Evolutionary conservation across 805 yeast genomes (phyloP), one percentile per base, ranked within the genome.

Genomic region (Zygosaccharomyces siamensis): DNA sequence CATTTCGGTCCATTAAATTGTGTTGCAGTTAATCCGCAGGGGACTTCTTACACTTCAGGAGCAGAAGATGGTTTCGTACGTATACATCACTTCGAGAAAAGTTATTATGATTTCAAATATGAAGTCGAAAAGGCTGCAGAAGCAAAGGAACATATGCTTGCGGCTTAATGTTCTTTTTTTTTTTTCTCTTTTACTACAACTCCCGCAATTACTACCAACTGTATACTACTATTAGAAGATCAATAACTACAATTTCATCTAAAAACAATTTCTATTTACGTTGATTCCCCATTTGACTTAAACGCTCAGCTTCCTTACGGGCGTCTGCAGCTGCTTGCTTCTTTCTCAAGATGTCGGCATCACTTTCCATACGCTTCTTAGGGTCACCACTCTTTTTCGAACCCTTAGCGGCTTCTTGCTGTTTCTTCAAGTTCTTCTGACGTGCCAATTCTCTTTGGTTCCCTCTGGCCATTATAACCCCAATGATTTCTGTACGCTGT

Each of bases 31-130:
- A 96, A 89, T 70, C 99, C 99, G 49, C 84, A 83, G 61, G 99
- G 98, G 48, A 80, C 85, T 30, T 84, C 92, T 43, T 93, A 86
- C 68, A 90, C 95, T n/a, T 84, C 95, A 50, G 99, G 99, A 44
- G 96, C 97, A 66, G 99, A 93, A 77, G 99, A 93, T 75, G 99
- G 99, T 70, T 88, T 81, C 63, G 86, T 93, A 54, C 88, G 99
- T 74, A 79, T 93, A 54, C 97, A 93, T 71, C 83, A 84, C 60
- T 93, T 89, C 72, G 97, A 90, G 66, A 88, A 89, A 72, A 78
- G 88, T 16, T 93, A 92, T 74, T 90, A 79, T 69, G 98, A 93
- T 57, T 93, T 93, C 73, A 83, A 83, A 66, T 90, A 87, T 65
- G 97, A 90, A 66, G 92, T 86, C 58, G 96, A 89, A 70, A 83